Conservation (phyloP, 164 flowering plant species). For the Litsea cubeba region DNA sequence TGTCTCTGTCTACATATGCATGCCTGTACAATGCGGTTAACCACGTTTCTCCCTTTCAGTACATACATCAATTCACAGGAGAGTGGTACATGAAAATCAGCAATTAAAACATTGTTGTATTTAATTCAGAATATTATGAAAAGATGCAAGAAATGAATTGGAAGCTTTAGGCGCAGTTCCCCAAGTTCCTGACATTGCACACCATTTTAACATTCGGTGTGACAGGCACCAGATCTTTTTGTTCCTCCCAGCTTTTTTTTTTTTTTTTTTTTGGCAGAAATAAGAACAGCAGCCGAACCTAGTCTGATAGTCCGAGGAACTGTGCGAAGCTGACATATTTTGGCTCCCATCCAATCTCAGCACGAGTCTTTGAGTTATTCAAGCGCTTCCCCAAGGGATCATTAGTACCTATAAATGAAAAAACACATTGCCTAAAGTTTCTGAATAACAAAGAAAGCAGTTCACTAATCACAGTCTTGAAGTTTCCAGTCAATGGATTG, state of each 20-base stretch:
- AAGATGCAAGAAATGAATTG: neutral
- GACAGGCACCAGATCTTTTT: neutral
- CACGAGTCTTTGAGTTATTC: conserved; percentile 60
- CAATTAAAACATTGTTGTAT: too few species aligned
- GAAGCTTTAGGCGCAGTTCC: neutral
- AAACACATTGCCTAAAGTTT: neutral
- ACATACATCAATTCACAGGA: too few species aligned
- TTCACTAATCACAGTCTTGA: neutral
- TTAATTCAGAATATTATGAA: too few species aligned
- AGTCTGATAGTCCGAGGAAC: conserved; percentile 39
- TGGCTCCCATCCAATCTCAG: conserved; percentile 73
- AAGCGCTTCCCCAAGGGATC: conserved; percentile 70
- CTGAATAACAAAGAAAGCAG: neutral
- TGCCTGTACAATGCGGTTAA: too few species aligned
- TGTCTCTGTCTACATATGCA: too few species aligned
- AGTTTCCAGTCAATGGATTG: neutral
- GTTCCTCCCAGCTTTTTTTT: too few species aligned
- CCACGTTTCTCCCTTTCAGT: too few species aligned
- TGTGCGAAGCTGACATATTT: conserved; percentile 61
- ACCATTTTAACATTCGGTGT: neutral
- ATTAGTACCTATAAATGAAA: conserved; percentile 36
- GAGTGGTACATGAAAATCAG: too few species aligned
- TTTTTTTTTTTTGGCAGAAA: neutral
- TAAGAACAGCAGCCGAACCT: neutral
- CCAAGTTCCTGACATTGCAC: neutral